Conservation (phyloP, 2,329 filamentous ascomycete species). For the Paecilomyces sp. region DNA sequence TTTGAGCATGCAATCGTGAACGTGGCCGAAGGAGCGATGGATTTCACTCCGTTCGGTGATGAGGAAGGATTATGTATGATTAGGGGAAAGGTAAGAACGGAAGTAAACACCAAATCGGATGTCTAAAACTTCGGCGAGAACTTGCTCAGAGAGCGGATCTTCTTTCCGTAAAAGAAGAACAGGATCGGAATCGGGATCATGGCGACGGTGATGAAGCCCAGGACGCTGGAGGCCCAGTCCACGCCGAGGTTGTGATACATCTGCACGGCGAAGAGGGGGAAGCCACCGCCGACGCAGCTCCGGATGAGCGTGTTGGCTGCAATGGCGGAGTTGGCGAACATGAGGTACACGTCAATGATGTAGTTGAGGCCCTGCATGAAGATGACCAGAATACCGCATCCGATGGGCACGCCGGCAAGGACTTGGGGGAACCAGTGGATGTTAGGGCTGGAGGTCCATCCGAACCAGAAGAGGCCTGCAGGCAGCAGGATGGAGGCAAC, state of each 20-base stretch:
- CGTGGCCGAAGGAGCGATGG: too few relatives aligned
- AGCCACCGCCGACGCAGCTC: slow-evolving; percentile 25
- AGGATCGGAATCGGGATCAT: slow-evolving; percentile 43
- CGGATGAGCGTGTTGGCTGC: slow-evolving; percentile 32
- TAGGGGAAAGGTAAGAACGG: background rate
- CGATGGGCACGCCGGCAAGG: slow-evolving; percentile 37
- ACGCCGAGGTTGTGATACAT: slow-evolving; percentile 34
- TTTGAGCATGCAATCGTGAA: too few relatives aligned
- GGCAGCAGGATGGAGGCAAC: slow-evolving; percentile 37
- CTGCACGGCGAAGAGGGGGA: slow-evolving; percentile 28
- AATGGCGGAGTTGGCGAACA: slow-evolving; percentile 33
- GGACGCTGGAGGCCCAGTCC: slow-evolving; percentile 31
- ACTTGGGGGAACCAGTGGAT: slow-evolving; percentile 42
- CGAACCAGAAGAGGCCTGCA: slow-evolving; percentile 44
- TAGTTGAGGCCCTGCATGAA: slow-evolving; percentile 40
- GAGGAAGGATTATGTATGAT: background rate
- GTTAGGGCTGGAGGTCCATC: slow-evolving; percentile 37
- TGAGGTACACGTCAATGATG: slow-evolving; percentile 35
- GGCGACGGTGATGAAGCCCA: slow-evolving; percentile 30
- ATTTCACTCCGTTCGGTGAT: too few relatives aligned
- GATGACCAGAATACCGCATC: slow-evolving; percentile 36
- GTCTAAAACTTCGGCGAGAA: slow-evolving; percentile 18
- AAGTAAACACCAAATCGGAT: background rate
- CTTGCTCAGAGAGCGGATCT: slow-evolving; percentile 36
- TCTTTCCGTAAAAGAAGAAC: slow-evolving; percentile 42